A percentile compares a stretch with the other conserved stretches of the same genome.
These are phyloP conservation scores for Haplosporangium sp. DNA, from an alignment of 371 early-diverging fungal species.

Conservation along the genomic window DNA sequence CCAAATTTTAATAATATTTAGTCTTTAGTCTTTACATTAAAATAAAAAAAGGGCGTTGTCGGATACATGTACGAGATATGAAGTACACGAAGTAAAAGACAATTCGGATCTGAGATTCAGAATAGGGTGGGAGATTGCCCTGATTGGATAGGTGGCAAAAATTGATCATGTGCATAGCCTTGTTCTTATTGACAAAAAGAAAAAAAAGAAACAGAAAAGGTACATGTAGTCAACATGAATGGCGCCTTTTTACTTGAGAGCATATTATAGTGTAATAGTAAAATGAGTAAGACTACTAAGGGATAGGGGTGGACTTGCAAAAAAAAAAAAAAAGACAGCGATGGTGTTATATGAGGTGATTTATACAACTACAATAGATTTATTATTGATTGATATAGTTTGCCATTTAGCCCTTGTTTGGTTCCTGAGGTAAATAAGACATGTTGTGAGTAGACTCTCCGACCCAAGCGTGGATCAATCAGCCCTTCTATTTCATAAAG, in stretches of 20 bases:
- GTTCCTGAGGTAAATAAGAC: neutral
- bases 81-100: too few species aligned
- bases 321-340: neutral
- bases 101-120: conserved; percentile 1
- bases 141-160: neutral
- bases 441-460: conserved; percentile 5
- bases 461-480: neutral
- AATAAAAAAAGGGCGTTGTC: too few species aligned
- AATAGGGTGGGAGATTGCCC: neutral
- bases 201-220: too few species aligned
- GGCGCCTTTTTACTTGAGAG: neutral
- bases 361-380: neutral
- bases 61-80: too few species aligned
- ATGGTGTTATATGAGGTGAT: conserved; percentile 12
- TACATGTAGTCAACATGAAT: too few species aligned
- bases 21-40: too few species aligned
- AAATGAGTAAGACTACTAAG: too few species aligned
- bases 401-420: conserved; percentile 5
- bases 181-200: too few species aligned
- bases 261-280: neutral
- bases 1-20: too few species aligned
- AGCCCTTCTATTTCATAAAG: neutral
- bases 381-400: neutral
- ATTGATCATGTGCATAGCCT: neutral
- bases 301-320: too few species aligned